These are phyloP conservation scores for Ceratobasidium theobromae DNA, from an alignment of 1,284 basidiomycete species.

Conservation along the genomic window DNA sequence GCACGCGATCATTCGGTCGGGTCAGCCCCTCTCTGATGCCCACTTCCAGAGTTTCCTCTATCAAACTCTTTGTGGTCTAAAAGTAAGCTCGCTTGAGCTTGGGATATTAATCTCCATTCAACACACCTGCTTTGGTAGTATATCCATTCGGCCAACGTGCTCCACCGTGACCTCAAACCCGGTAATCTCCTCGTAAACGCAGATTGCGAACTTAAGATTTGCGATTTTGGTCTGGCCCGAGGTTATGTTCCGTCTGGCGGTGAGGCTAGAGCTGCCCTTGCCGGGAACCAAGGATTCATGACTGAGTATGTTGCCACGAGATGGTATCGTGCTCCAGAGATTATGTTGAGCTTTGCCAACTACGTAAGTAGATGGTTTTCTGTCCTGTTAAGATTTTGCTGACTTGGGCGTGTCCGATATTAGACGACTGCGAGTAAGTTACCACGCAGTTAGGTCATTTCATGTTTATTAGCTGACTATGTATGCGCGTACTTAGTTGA, in stretches of 20 bases:
- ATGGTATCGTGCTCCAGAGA: constrained; percentile 97
- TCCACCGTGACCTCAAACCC: constrained; percentile 97
- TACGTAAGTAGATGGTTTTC: constrained; percentile 58
- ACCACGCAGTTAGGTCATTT: background rate
- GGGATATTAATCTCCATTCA: constrained; percentile 13
- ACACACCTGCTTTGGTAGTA: constrained; percentile 55
- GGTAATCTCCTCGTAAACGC: constrained; percentile 97
- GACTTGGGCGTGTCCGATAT: background rate
- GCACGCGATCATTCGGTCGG: constrained; percentile 97
- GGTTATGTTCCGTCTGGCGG: constrained; percentile 85
- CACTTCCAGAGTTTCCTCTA: constrained; percentile 99
- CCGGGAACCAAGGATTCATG: constrained; percentile 92
- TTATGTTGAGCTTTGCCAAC: constrained; percentile 97
- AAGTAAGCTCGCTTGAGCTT: constrained; percentile 43
- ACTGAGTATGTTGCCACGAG: constrained; percentile 98
- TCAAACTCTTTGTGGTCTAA: constrained; percentile 96
- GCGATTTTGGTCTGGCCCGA: constrained; percentile 96
- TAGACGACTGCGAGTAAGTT: constrained; percentile 51
- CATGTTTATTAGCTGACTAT: background rate
- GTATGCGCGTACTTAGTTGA: constrained; percentile 55
- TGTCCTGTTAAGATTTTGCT: background rate
- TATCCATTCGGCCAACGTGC: constrained; percentile 97
- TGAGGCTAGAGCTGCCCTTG: constrained; percentile 61
- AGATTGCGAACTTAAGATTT: constrained; percentile 97
- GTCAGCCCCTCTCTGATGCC: constrained; percentile 95